These are phyloP conservation scores for Podaxis rugospora DNA, from an alignment of 768 basidiomycete species.

Conservation along the genomic window DNA sequence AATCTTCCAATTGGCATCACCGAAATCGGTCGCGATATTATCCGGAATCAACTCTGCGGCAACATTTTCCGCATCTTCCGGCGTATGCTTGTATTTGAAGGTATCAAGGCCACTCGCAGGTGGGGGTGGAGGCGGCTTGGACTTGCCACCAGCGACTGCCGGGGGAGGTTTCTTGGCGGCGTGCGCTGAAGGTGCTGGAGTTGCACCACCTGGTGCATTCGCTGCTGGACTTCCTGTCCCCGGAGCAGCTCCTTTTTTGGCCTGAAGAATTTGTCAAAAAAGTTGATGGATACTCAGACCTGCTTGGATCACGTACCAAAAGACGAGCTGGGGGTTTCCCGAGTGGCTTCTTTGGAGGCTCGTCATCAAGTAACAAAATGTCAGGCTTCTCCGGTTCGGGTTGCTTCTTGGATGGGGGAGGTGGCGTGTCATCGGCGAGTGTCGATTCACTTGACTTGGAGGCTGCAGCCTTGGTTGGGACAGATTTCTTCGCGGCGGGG, in stretches of 20 bases:
- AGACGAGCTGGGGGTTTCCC: constrained; percentile 49
- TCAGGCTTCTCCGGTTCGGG: constrained; percentile 20
- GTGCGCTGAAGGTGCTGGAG: constrained; percentile 17
- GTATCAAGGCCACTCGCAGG: constrained; percentile 63
- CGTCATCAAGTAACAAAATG: constrained; percentile 14
- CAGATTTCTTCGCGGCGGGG: constrained; percentile 28
- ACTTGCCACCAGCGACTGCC: constrained; percentile 38
- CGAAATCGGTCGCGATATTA: constrained; percentile 65
- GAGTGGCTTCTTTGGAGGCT: constrained; percentile 37
- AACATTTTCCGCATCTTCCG: constrained; percentile 87
- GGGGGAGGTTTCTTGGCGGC: constrained; percentile 20
- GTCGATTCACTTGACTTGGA: constrained; percentile 18
- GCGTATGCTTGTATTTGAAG: constrained; percentile 86
- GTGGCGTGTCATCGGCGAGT: constrained; percentile 20
- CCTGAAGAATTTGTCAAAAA: constrained; percentile 21
- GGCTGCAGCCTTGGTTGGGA: constrained; percentile 18
- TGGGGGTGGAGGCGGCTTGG: constrained; percentile 44
- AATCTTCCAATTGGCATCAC: constrained; percentile 92
- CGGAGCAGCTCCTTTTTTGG: constrained; percentile 42
- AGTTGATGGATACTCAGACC: not conserved
- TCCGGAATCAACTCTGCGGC: constrained; percentile 71
- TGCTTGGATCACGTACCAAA: constrained; percentile 11
- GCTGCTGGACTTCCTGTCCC: constrained; percentile 30
- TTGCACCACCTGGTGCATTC: constrained; percentile 39
- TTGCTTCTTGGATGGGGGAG: constrained; percentile 39